phyloP scores from a whole-genome alignment of 2,329 filamentous ascomycete genomes.

The Fusarium subglutinans region DNA sequence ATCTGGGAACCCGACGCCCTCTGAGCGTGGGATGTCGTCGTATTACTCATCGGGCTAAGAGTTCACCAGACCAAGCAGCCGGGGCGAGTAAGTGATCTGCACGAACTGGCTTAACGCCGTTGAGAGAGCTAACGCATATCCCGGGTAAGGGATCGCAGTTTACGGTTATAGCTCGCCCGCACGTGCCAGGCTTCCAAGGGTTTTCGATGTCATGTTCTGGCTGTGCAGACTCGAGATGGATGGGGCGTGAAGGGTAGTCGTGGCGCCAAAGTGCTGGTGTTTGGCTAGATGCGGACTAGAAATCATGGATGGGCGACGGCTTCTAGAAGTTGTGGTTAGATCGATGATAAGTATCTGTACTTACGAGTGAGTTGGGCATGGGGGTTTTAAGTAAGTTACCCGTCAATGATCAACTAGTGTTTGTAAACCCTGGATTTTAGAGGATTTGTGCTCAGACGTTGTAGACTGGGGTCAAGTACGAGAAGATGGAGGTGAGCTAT shows the following conservation, averaged over 20 bases:
- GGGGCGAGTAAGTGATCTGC: slow-evolving; percentile 9
- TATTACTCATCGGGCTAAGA: slow-evolving; percentile 26
- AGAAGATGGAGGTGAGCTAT: not conserved
- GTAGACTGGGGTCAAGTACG: not conserved
- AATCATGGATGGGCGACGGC: not conserved
- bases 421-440: not conserved
- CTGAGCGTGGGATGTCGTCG: not conserved
- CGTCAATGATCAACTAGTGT: not conserved
- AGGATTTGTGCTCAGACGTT: not conserved
- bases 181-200: not conserved
- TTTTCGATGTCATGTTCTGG: not conserved
- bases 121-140: slow-evolving; percentile 13
- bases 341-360: slow-evolving; percentile 26
- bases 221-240: not conserved
- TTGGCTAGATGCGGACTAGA: slow-evolving; percentile 12
- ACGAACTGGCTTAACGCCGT: slow-evolving; percentile 12
- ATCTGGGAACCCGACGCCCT: slow-evolving; percentile 9
- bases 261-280: slow-evolving; percentile 1
- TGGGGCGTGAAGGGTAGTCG: slow-evolving; percentile 12
- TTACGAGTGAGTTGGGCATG: not conserved
- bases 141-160: slow-evolving; percentile 3
- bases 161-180: not conserved
- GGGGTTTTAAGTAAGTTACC: slow-evolving; percentile 24
- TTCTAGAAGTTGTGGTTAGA: slow-evolving; percentile 26
- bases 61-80: not conserved